Evolutionary conservation across 176 grass and related monocot species (phyloP).

Genomic region (Saccharum spontaneum): DNA sequence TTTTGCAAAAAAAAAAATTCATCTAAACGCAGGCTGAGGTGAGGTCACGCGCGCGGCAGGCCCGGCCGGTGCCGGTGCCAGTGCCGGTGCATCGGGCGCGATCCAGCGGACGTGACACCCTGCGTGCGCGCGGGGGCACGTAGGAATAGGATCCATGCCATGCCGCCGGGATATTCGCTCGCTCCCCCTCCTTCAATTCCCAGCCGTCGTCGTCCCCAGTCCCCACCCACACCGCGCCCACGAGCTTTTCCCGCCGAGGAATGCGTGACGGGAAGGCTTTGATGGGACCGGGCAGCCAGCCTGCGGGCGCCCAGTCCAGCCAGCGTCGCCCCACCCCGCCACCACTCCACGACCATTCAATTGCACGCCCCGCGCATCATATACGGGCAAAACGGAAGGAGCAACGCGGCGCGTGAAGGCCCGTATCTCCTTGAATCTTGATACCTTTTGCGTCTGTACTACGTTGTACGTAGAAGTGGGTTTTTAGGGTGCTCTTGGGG

Average conservation of each 20-base stretch:
- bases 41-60: constrained; percentile 17
- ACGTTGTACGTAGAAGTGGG: too few relatives aligned
- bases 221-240: neutral
- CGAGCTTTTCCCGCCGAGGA: constrained; percentile 52
- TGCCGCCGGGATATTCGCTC: constrained; percentile 33
- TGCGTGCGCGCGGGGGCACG: neutral
- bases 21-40: too few relatives aligned
- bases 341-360: too few relatives aligned
- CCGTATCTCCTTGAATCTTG: neutral
- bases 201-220: neutral
- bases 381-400: constrained; percentile 53
- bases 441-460: too few relatives aligned
- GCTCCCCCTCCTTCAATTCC: too few relatives aligned
- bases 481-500: too few relatives aligned
- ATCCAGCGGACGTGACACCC: neutral
- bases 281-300: constrained; percentile 15
- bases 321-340: neutral
- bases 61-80: neutral
- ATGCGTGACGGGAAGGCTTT: constrained; percentile 46
- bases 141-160: neutral
- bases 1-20: too few relatives aligned
- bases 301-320: neutral
- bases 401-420: constrained; percentile 8
- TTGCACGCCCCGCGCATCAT: neutral
- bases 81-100: neutral